These are phyloP conservation scores for Solanum bukasovii DNA, from an alignment of 257 asterid genomes.

Conservation along the genomic window DNA sequence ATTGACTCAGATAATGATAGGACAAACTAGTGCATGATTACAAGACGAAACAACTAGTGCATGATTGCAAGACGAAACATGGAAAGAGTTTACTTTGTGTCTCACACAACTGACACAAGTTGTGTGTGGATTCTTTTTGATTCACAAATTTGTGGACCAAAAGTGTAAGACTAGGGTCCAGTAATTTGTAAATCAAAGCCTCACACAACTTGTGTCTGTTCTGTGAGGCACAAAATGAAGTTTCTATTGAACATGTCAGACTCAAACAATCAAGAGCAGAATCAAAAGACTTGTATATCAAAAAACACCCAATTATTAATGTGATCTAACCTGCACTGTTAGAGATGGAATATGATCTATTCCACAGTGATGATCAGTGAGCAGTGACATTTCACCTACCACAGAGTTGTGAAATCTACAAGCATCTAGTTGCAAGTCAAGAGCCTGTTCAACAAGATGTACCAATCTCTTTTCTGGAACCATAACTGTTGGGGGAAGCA, in stretches of 20 bases:
- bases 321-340: slow-evolving; percentile 53
- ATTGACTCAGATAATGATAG: neutral
- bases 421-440: slow-evolving; percentile 56
- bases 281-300: neutral
- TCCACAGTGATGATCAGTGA: slow-evolving; percentile 73
- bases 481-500: slow-evolving; percentile 70
- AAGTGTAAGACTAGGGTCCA: neutral
- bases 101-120: neutral
- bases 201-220: neutral
- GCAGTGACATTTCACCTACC: slow-evolving; percentile 55
- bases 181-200: neutral
- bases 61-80: neutral
- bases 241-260: neutral
- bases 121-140: neutral
- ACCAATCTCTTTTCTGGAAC: slow-evolving; percentile 70
- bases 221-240: neutral
- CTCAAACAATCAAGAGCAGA: neutral
- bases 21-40: neutral
- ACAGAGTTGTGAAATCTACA: slow-evolving; percentile 71
- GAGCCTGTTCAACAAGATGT: slow-evolving; percentile 84
- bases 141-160: neutral
- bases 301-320: slow-evolving; percentile 4
- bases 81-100: neutral
- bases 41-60: neutral
- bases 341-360: slow-evolving; percentile 63